These are phyloP conservation scores for Besnoitia besnoiti DNA, from an alignment of 169 alveolate species.

Conservation along the genomic window DNA sequence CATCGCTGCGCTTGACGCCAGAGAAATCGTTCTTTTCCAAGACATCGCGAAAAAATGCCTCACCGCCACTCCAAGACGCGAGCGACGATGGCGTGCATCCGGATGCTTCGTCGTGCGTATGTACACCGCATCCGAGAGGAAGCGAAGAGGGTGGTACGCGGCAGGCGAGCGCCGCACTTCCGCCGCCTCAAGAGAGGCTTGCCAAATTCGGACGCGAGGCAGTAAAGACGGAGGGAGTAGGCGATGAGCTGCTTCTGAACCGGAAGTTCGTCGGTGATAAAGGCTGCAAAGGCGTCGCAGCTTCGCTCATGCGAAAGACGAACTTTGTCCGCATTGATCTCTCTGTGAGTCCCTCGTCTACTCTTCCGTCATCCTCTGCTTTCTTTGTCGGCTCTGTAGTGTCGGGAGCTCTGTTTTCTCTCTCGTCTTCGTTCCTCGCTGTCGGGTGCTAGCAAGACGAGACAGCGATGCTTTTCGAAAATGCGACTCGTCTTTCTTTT, in stretches of 20 bases:
- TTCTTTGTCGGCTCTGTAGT: no score
- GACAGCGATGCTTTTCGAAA: no score
- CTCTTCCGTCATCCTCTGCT: no score
- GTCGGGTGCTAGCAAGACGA: background rate
- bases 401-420: background rate
- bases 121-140: background rate
- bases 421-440: background rate
- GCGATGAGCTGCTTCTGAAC: background rate
- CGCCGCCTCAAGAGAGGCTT: no score
- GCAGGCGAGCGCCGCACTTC: no score
- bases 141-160: no score
- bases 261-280: background rate
- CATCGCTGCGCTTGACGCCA: no score
- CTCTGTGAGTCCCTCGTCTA: no score
- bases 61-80: background rate
- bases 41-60: background rate
- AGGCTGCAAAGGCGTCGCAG: constrained; percentile 23
- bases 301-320: background rate
- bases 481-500: no score
- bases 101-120: background rate
- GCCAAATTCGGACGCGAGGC: no score
- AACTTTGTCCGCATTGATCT: background rate
- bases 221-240: background rate
- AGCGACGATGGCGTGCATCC: background rate
- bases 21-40: no score